Conservation (phyloP, 75 land plant genomes). For the Azolla pinnata region DNA sequence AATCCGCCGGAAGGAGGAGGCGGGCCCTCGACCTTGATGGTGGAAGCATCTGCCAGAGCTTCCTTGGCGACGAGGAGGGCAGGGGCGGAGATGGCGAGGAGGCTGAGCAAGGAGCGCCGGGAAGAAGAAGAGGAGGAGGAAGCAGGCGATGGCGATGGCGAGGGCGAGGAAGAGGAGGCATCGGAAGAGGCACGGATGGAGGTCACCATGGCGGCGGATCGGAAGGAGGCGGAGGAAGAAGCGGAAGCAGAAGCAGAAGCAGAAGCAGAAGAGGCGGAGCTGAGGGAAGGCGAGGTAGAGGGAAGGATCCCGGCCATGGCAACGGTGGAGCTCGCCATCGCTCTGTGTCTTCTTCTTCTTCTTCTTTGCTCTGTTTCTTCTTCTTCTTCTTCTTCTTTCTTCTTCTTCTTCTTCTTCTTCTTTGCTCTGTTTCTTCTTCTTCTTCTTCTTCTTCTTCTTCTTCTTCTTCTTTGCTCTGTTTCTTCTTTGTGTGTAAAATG, state of each 20-base stretch:
- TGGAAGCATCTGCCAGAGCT: conserved; percentile 8
- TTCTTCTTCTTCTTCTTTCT: too few relatives aligned
- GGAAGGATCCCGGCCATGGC: background rate
- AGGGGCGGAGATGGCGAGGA: conserved; percentile 15
- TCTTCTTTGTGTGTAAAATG: too few relatives aligned
- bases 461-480: too few relatives aligned
- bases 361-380: too few relatives aligned
- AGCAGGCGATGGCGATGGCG: too few relatives aligned
- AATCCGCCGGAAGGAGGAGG: conserved; percentile 31
- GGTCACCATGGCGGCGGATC: background rate
- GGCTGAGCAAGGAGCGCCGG: conserved; percentile 14
- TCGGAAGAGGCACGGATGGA: background rate
- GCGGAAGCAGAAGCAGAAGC: background rate
- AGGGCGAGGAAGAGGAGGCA: background rate
- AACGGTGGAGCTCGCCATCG: background rate
- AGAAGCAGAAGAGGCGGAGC: background rate
- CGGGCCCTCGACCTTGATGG: conserved; percentile 21
- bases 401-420: too few relatives aligned
- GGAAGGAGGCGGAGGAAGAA: background rate
- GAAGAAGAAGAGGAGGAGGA: background rate
- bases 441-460: too few relatives aligned
- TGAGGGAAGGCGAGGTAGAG: background rate
- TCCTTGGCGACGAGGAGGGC: conserved; percentile 14
- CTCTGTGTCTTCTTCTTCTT: too few relatives aligned
- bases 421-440: too few relatives aligned